These are phyloP conservation scores for Meira miltonrushii DNA, from an alignment of 1,284 basidiomycete species.

Conservation along the genomic window DNA sequence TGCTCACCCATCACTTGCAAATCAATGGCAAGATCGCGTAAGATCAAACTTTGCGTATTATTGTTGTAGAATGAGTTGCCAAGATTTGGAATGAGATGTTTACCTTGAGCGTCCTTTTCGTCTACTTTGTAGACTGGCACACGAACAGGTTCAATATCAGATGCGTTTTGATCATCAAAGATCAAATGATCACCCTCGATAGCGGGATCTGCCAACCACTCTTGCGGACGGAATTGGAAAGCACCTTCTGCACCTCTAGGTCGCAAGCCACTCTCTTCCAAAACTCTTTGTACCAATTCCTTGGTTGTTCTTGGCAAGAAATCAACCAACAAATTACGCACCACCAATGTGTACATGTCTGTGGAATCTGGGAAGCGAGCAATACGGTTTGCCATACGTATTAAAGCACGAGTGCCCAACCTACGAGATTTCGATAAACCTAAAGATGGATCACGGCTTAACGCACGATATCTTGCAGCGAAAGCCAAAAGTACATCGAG, in stretches of 20 bases:
- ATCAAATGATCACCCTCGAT: slow-evolving; percentile 19
- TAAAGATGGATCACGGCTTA: slow-evolving; percentile 39
- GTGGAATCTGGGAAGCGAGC: slow-evolving; percentile 40
- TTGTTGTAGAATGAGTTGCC: slow-evolving; percentile 50
- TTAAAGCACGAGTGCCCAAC: slow-evolving; percentile 51
- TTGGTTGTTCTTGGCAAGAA: slow-evolving; percentile 52
- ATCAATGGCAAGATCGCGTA: slow-evolving; percentile 51
- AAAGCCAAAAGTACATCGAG: slow-evolving; percentile 44
- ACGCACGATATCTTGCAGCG: slow-evolving; percentile 42
- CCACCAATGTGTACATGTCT: slow-evolving; percentile 44
- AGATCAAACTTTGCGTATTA: slow-evolving; percentile 46
- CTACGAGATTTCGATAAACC: slow-evolving; percentile 48
- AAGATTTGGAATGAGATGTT: slow-evolving; percentile 46
- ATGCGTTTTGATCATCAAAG: slow-evolving; percentile 21
- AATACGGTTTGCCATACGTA: slow-evolving; percentile 49
- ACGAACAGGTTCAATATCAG: slow-evolving; percentile 13
- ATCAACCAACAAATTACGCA: slow-evolving; percentile 49
- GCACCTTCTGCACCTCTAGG: slow-evolving; percentile 43
- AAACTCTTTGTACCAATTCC: slow-evolving; percentile 36
- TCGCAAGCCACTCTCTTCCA: slow-evolving; percentile 40
- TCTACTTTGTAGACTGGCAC: slow-evolving; percentile 44
- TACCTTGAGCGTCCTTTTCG: slow-evolving; percentile 43
- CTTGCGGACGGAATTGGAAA: slow-evolving; percentile 32
- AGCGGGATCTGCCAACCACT: slow-evolving; percentile 29
- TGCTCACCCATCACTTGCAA: slow-evolving; percentile 50